Evolutionary conservation across 192 early-diverging fungal genomes (phyloP), one percentile per base, ranked within the genome.

Genomic region (Backusella luteola): DNA sequence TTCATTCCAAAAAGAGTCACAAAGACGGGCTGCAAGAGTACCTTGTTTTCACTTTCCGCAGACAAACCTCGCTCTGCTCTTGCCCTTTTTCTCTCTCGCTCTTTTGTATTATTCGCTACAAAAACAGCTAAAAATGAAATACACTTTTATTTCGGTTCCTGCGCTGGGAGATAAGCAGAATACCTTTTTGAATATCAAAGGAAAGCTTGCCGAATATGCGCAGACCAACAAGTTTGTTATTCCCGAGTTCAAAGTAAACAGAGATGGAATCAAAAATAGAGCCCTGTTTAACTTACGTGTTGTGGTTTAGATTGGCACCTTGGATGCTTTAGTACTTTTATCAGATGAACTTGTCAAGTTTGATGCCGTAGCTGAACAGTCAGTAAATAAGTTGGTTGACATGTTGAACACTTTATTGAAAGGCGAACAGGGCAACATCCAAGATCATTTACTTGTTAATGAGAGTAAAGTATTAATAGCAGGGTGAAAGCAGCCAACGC

Each of bases 261-360:
- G 46, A 63, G n/a, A 59, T 63, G 53, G 32, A 63, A 29, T 26
- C 9, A 63, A 63, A 63, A 23, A 29, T 29, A 63, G 4, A 29
- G 6, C 0, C 6, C 4, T 26, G 21, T 26, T 23, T 23, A 56
- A 63, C 23, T 29, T 63, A 63, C 21, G 23, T 63, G 56, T 63
- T 63, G 23, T 56, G 19, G 12, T 29, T 8, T 36, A 96, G 96
- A 95, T 97, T 80, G 97, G 97, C 41, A 99, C 97, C 19, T 88
- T 99, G 46, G 97, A 99, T 84, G 89, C 91, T 1, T 89, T 99
- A 14, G 94, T 99, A 21, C 79, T 96, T 32, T 88, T 99, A 34
- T 98, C 97, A 11, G 98, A 99, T 83, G 97, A 99, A 76, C 87
- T 99, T 42, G 85, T 84, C 32, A 99, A 98, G 77, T 86, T 86